Evolutionary conservation across 2,329 filamentous ascomycete species (phyloP), one percentile per base, ranked within the genome.

Genomic region (Hymenoscyphus fructigenus): DNA sequence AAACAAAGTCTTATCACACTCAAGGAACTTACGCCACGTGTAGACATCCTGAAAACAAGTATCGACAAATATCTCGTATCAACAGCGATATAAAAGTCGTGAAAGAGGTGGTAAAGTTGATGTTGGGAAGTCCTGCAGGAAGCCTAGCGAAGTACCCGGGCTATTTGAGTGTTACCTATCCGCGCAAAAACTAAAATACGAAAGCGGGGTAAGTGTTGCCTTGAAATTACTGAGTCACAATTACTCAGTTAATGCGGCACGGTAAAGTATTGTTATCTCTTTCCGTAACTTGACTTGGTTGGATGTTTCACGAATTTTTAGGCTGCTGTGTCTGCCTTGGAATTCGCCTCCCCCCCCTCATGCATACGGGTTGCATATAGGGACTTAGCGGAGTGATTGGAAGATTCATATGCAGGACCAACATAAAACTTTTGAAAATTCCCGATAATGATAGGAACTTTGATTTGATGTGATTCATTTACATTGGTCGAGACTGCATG

Each of bases 151-250:
- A 10, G 17, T 26, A 23, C 47, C 47, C 10, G n/a, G 47, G 17
- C 47, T 53, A 53, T 53, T 20, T 53, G 23, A 20, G 23, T 20
- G 17, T 5, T 50, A 23, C 17, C 44, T 50, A 23, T 36, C 34
- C 34, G 44, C n/a, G 23, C 23, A 53, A 53, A 26, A n/a, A 20
- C 47, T 53, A 53, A 53, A 53, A 53, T 53, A 53, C n/a, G 47
- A 26, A 20, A 53, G 23, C 23, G 47, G 47, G 23, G n/a, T 7
- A 53, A 53, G 20, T 26, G 47, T 53, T 53, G 47, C 47, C 47
- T 53, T n/a, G n/a, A 26, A 53, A 53, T 23, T 53, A 36, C 23
- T 10, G 47, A 53, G 47, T 53, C 47, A 59, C 32, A 15, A 41
- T 3, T 20, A 17, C 2, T 59, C 32, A 59, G 5, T 53, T 1